Evolutionary conservation across 1,284 basidiomycete genomes (phyloP).

Genomic region (Thecaphora thlaspeos): DNA sequence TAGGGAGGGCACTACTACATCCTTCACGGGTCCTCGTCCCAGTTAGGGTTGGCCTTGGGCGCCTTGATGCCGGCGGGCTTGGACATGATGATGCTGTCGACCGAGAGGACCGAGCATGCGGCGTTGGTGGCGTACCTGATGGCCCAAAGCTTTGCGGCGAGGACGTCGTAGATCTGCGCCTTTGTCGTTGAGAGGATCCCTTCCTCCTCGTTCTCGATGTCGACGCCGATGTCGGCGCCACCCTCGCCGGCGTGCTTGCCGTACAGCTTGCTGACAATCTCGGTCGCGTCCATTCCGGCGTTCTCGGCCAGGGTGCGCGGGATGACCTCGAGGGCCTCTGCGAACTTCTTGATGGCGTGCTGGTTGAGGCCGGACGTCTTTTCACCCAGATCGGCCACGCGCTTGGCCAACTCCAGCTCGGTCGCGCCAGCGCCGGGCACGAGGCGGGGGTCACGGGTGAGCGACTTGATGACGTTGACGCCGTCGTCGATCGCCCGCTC

Average conservation of each 20-base stretch:
- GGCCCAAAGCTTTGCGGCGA: slow-evolving; percentile 86
- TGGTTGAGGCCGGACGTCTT: slow-evolving; percentile 87
- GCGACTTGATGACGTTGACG: slow-evolving; percentile 90
- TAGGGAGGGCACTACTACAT: neutral
- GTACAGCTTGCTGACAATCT: slow-evolving; percentile 82
- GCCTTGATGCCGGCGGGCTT: slow-evolving; percentile 58
- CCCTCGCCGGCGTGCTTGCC: slow-evolving; percentile 70
- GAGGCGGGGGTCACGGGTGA: slow-evolving; percentile 84
- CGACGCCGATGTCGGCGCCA: slow-evolving; percentile 73
- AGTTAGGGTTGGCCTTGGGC: slow-evolving; percentile 54
- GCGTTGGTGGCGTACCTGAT: slow-evolving; percentile 87
- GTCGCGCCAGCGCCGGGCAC: slow-evolving; percentile 93
- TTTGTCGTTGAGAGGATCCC: slow-evolving; percentile 41
- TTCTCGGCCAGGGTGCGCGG: slow-evolving; percentile 94
- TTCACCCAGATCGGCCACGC: slow-evolving; percentile 81
- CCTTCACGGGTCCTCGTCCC: slow-evolving; percentile 53
- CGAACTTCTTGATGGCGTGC: slow-evolving; percentile 89
- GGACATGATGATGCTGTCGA: slow-evolving; percentile 93
- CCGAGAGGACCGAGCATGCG: slow-evolving; percentile 86
- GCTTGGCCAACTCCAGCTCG: slow-evolving; percentile 83
- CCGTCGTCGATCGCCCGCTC: slow-evolving; percentile 96
- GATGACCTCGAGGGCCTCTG: slow-evolving; percentile 84
- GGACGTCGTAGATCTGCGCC: slow-evolving; percentile 65
- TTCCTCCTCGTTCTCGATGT: slow-evolving; percentile 67
- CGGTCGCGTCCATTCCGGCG: slow-evolving; percentile 89